Conservation (phyloP, 345 rosid species). For the Populus nigra region DNA sequence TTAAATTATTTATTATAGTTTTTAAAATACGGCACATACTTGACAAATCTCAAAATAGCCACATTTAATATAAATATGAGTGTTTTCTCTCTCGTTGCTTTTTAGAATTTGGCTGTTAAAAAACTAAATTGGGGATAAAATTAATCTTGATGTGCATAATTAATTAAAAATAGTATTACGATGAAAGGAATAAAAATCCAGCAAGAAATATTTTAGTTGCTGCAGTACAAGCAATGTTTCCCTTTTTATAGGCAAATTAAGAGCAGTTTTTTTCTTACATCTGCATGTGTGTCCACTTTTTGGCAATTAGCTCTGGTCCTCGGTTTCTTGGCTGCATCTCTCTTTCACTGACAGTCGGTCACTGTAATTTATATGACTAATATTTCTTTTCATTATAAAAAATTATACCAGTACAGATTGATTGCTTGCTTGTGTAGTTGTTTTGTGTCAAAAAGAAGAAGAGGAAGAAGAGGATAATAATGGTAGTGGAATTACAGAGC, state of each 20-base stretch:
- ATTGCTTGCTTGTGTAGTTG: not conserved
- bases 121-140: too few relatives aligned
- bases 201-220: too few relatives aligned
- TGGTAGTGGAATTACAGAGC: constrained; percentile 30
- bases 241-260: not conserved
- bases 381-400: not conserved
- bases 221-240: not conserved
- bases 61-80: too few relatives aligned
- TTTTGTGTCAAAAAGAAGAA: constrained; percentile 12
- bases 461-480: constrained; percentile 23
- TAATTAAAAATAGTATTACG: too few relatives aligned
- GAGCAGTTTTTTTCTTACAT: constrained; percentile 20
- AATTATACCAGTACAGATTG: not conserved
- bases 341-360: not conserved
- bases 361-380: constrained; percentile 8
- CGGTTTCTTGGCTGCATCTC: constrained; percentile 40
- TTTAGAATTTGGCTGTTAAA: too few relatives aligned
- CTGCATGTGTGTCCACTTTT: constrained; percentile 57
- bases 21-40: too few relatives aligned
- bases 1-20: too few relatives aligned
- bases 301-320: constrained; percentile 52
- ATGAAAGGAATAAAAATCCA: too few relatives aligned
- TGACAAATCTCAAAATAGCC: too few relatives aligned
- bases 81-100: too few relatives aligned
- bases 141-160: too few relatives aligned